Conservation (phyloP, 345 rosid species). For the Rhodamnia rubescens region DNA sequence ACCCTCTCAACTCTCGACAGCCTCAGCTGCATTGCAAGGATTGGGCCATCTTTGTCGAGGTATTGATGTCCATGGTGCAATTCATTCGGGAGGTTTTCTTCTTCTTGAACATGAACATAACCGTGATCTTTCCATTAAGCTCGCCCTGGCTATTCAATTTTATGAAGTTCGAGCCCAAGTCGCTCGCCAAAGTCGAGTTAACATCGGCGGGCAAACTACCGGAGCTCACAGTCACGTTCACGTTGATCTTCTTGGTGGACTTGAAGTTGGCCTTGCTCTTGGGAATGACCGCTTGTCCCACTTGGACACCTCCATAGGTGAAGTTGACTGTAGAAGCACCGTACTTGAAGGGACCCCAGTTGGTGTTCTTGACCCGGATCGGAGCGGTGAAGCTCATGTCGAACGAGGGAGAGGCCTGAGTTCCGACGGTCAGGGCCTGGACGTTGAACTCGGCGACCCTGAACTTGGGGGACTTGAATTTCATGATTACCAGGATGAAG, state of each 20-base stretch:
- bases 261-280: conserved; percentile 7
- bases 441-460: background rate
- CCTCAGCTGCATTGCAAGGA: conserved; percentile 1
- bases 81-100: background rate
- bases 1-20: background rate
- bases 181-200: background rate
- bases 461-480: conserved; percentile 6
- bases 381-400: background rate
- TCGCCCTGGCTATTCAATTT: background rate
- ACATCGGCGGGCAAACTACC: background rate
- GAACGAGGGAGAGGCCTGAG: background rate
- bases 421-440: background rate
- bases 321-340: background rate
- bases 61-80: background rate
- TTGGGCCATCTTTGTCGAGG: background rate
- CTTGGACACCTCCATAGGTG: background rate
- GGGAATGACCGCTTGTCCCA: background rate
- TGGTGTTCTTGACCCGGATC: conserved; percentile 12
- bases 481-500: conserved; percentile 3
- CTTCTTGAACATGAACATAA: conserved; percentile 8
- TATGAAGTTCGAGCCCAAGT: background rate
- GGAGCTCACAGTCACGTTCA: background rate
- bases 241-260: conserved; percentile 4
- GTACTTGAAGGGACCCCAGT: conserved; percentile 14
- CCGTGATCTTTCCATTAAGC: background rate